These are phyloP conservation scores for Penstemon eatonii DNA, from an alignment of 257 asterid genomes.

Conservation along the genomic window DNA sequence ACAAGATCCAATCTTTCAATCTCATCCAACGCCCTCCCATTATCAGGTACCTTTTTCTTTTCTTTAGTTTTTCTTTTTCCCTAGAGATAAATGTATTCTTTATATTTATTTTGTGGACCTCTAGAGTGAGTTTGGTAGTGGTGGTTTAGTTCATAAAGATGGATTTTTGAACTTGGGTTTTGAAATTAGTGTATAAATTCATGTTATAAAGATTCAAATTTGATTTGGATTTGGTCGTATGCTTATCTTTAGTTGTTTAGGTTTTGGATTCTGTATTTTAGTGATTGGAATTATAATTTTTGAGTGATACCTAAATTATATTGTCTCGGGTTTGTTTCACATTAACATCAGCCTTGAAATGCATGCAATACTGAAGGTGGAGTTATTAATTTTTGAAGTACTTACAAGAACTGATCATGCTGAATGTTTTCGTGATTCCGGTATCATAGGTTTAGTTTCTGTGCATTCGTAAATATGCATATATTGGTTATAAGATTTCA, in stretches of 20 bases:
- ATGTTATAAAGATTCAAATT: constrained; percentile 8
- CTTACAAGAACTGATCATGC: neutral
- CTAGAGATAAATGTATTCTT: constrained; percentile 5
- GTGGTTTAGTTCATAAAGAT: constrained; percentile 8
- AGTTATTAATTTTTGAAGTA: neutral
- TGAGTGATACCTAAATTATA: neutral
- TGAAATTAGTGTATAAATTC: neutral
- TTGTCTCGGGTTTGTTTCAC: constrained; percentile 2
- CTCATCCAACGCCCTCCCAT: constrained; percentile 41
- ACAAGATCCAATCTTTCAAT: constrained; percentile 50
- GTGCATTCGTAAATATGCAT: neutral
- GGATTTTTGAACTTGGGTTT: neutral
- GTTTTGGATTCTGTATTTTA: neutral
- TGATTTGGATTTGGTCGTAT: constrained; percentile 18
- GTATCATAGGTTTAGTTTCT: neutral
- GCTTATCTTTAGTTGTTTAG: constrained; percentile 6
- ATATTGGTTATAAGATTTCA: constrained; percentile 4
- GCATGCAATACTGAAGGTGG: constrained; percentile 25
- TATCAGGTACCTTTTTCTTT: constrained; percentile 38
- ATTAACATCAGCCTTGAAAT: constrained; percentile 15
- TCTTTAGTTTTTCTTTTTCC: neutral
- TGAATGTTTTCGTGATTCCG: neutral
- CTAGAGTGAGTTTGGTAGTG: neutral
- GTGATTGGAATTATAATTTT: too few species aligned
- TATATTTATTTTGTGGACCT: neutral